Evolutionary conservation across 305 asterid genomes (phyloP).

Genomic region (Fraxinus sp.): DNA sequence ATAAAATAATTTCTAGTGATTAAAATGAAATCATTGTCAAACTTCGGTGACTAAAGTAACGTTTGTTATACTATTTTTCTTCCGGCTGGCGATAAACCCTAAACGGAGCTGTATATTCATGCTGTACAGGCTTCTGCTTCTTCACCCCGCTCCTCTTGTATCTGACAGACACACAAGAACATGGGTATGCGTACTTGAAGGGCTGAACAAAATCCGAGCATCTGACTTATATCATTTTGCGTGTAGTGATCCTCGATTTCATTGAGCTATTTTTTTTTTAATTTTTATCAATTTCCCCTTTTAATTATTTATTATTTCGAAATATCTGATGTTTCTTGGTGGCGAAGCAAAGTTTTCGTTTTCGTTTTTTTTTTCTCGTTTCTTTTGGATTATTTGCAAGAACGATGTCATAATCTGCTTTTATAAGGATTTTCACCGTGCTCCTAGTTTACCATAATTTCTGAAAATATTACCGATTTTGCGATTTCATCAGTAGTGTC

Average conservation of each 20-base stretch:
- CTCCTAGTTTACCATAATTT: not conserved
- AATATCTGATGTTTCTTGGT: not conserved
- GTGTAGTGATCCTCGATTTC: slow-evolving; percentile 38
- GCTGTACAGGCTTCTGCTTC: not conserved
- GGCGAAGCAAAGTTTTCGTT: not conserved
- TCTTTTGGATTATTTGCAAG: not conserved
- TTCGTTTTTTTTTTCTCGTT: not conserved
- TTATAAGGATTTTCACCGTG: not conserved
- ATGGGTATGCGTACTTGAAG: not conserved
- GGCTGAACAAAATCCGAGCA: slow-evolving; percentile 25
- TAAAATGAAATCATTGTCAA: not conserved
- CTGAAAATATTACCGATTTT: not conserved
- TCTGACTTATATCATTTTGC: slow-evolving; percentile 37
- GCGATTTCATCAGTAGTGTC: not conserved
- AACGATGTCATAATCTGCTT: not conserved
- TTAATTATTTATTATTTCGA: not conserved
- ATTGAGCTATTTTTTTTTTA: not conserved
- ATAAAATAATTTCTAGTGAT: not conserved
- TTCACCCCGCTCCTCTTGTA: not conserved
- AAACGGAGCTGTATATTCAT: not conserved
- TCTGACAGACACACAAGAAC: not conserved
- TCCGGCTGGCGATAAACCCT: not conserved
- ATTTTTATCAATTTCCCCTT: not conserved
- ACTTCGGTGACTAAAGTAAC: not conserved
- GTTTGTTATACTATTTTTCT: not conserved